Conservation (phyloP, 2,329 filamentous ascomycete species). For the Colletotrichum somersetense region DNA sequence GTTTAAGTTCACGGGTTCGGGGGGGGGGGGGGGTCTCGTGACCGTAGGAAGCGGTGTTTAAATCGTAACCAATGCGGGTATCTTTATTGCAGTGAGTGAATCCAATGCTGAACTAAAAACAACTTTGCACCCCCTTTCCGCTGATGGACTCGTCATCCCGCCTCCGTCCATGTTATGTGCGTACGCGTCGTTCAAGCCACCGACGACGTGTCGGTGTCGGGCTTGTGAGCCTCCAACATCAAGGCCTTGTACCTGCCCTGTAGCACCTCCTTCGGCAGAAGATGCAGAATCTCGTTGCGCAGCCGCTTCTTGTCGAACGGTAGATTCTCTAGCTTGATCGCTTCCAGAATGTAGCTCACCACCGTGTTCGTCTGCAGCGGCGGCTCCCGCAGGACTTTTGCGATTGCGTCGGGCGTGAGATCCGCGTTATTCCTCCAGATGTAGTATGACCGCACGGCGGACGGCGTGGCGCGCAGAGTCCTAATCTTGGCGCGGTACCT, state of each 20-base stretch:
- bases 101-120: slow-evolving; percentile 14
- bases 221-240: slow-evolving; percentile 43
- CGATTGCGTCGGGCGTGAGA: slow-evolving; percentile 63
- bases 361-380: slow-evolving; percentile 70
- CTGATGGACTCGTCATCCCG: slow-evolving; percentile 2
- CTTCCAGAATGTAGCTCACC: slow-evolving; percentile 68
- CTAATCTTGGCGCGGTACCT: slow-evolving; percentile 53
- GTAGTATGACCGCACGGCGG: slow-evolving; percentile 69
- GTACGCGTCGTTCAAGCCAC: neutral
- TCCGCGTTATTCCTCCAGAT: slow-evolving; percentile 70
- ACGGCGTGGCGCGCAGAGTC: slow-evolving; percentile 44
- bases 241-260: slow-evolving; percentile 48
- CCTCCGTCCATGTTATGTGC: neutral
- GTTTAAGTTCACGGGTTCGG: too few species aligned
- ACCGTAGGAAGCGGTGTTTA: too few species aligned
- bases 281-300: slow-evolving; percentile 57
- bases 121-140: neutral
- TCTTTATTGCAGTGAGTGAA: slow-evolving; percentile 26
- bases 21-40: neutral
- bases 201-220: neutral
- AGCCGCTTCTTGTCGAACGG: slow-evolving; percentile 62
- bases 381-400: slow-evolving; percentile 68
- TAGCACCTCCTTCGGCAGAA: slow-evolving; percentile 46
- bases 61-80: slow-evolving; percentile 29
- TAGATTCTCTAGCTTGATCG: slow-evolving; percentile 64